Percentiles rank a stretch among this genome's conserved stretches.
Conservation (phyloP, 1,284 basidiomycete species). For the Ceratobasidium sp. region DNA sequence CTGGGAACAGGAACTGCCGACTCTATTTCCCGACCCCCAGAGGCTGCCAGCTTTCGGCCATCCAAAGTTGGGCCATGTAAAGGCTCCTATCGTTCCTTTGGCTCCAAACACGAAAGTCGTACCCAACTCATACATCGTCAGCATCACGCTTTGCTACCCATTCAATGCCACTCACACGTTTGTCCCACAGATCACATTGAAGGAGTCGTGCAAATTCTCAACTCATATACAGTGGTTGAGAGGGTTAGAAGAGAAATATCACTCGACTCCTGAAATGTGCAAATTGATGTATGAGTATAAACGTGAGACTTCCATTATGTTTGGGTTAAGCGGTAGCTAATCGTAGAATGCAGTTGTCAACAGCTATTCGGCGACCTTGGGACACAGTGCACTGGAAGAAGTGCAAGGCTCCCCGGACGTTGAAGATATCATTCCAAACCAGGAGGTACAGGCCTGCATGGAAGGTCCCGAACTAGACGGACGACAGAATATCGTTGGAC, state of each 20-base stretch:
- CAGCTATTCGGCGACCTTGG: background rate
- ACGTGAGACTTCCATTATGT: background rate
- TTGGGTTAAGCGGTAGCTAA: too few species aligned
- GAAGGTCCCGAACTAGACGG: too few species aligned
- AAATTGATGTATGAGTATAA: background rate
- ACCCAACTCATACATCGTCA: slow-evolving; percentile 43
- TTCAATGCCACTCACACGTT: too few species aligned
- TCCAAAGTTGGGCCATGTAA: too few species aligned
- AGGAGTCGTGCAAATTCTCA: background rate
- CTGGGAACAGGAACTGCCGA: background rate
- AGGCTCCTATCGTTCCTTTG: background rate
- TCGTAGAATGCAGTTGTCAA: background rate
- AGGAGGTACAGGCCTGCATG: background rate
- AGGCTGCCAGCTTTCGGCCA: too few species aligned
- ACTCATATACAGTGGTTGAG: background rate
- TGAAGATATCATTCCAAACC: background rate
- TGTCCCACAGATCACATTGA: background rate
- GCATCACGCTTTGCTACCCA: too few species aligned
- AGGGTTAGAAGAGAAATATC: background rate
- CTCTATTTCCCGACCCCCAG: background rate
- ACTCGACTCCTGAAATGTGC: background rate
- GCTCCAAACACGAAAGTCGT: slow-evolving; percentile 27
- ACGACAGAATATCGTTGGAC: too few species aligned
- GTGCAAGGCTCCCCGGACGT: background rate
- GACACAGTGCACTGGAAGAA: background rate